Evolutionary conservation across 768 basidiomycete species (phyloP).

Genomic region (Mycena leptocephala): DNA sequence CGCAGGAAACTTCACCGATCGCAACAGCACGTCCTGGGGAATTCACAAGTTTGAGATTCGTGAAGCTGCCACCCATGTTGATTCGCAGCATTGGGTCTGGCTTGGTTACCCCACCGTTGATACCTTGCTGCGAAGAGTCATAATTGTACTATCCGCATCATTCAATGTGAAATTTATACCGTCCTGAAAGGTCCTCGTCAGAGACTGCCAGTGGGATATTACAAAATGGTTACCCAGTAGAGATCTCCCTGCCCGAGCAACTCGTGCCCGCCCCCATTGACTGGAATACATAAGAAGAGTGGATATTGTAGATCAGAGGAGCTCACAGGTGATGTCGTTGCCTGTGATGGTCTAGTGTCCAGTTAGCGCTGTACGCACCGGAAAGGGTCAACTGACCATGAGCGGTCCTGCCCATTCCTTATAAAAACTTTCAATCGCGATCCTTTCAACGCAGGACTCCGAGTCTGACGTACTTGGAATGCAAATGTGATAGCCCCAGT

Average conservation of each 20-base stretch:
- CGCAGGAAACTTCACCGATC: neutral
- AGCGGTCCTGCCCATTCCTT: conserved; percentile 35
- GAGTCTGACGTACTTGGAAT: neutral
- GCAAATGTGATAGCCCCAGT: conserved; percentile 30
- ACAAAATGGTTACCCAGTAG: conserved; percentile 25
- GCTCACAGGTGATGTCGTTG: conserved; percentile 36
- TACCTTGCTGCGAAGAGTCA: conserved; percentile 21
- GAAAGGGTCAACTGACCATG: conserved; percentile 8
- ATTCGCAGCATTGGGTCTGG: conserved; percentile 39
- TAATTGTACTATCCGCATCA: too few species aligned
- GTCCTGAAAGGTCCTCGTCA: conserved; percentile 12
- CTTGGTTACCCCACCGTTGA: conserved; percentile 34
- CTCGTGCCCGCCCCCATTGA: conserved; percentile 33
- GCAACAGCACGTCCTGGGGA: conserved; percentile 36
- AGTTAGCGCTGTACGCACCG: neutral
- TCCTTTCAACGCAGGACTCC: neutral
- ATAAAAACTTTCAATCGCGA: neutral
- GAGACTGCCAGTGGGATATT: neutral
- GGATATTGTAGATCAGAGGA: neutral
- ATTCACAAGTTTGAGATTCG: conserved; percentile 34
- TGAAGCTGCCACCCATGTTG: conserved; percentile 39
- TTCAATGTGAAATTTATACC: neutral
- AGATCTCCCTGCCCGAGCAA: conserved; percentile 33
- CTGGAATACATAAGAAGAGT: neutral
- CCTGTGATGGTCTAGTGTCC: conserved; percentile 27